Evolutionary conservation across 1,139 yeast species (phyloP).

Genomic region (Blastobotrys serpentis): DNA sequence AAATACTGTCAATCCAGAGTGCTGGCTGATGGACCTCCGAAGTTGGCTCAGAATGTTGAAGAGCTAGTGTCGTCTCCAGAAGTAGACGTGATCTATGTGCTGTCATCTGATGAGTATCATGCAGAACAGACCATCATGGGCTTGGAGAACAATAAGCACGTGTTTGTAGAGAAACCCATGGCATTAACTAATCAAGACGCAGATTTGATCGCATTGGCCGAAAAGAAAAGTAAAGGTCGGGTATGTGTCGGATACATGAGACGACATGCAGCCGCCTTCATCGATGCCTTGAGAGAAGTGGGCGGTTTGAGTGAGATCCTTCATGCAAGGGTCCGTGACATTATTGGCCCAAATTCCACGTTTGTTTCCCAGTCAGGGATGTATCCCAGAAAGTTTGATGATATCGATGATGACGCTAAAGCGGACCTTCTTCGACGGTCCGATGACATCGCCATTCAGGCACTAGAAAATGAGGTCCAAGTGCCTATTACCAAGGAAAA

Average conservation of each 20-base stretch:
- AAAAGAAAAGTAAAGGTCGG: constrained; percentile 1
- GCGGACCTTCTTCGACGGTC: neutral
- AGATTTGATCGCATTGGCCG: constrained; percentile 9
- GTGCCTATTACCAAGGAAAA: constrained; percentile 7
- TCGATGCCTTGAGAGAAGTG: constrained; percentile 14
- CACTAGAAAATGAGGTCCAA: constrained; percentile 3
- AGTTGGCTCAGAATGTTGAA: neutral
- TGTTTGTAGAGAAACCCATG: constrained; percentile 15
- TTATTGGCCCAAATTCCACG: constrained; percentile 15
- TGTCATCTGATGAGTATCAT: constrained; percentile 11
- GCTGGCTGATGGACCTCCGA: constrained; percentile 1
- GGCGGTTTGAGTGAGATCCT: constrained; percentile 14
- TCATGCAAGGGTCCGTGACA: constrained; percentile 16
- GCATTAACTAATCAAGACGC: constrained; percentile 13
- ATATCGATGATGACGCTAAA: neutral
- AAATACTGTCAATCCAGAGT: constrained; percentile 3
- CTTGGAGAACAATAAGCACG: constrained; percentile 12
- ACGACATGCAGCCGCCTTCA: constrained; percentile 15
- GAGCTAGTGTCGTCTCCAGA: constrained; percentile 3
- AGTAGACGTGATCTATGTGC: constrained; percentile 4
- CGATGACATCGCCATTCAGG: constrained; percentile 2
- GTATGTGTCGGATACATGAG: constrained; percentile 17
- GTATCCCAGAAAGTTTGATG: constrained; percentile 4
- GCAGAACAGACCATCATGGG: constrained; percentile 10
- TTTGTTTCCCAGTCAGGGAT: constrained; percentile 15